Evolutionary conservation across 2,329 filamentous ascomycete species (phyloP), one percentile per base, ranked within the genome.

Genomic region (Trichoderma polysporum): DNA sequence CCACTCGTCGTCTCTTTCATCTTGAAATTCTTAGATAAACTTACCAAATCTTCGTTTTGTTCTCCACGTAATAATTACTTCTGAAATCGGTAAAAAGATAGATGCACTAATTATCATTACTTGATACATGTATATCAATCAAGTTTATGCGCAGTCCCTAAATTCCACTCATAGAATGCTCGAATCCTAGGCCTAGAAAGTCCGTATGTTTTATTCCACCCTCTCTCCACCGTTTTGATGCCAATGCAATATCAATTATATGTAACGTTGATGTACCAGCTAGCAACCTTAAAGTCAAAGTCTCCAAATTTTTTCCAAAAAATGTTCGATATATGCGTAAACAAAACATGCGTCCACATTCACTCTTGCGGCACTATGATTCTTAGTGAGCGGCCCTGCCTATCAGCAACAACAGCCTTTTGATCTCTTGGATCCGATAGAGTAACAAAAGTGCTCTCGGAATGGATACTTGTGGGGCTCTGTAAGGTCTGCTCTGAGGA

Each of bases 281-380:
- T 35, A 13, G 17, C 27, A 33, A 35, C 33, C n/a, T n/a, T n/a
- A n/a, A n/a, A n/a, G 33, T 19, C 7, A 22, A 63, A 29, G 9
- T 39, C 17, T 29, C 41, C 57, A 13, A 49, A 17, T 37, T n/a
- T 31, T n/a, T n/a, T n/a, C n/a, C 19, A 12, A 2, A 27, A 62
- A 39, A 31, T 41, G 31, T 12, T 25, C 13, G 27, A 22, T 41
- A 39, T 49, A 62, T 53, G 33, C 12, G 17, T 39, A 53, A 29
- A 19, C 17, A 22, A 45, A 29, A 12, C 22, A 19, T 29, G 33
- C 6, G 1, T 31, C 59, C 31, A 19, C 3, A 19, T 15, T 66
- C 45, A 58, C n/a, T 58, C 62, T 22, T 50, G 52, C 1, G 66
- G 66, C n/a, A 50, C 15, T n/a, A 58, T 49, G 3, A 63, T 33